Percentiles rank a stretch among this genome's conserved stretches.
Conservation (phyloP, 2,329 filamentous ascomycete genomes). For the Neonectria neomacrospora region DNA sequence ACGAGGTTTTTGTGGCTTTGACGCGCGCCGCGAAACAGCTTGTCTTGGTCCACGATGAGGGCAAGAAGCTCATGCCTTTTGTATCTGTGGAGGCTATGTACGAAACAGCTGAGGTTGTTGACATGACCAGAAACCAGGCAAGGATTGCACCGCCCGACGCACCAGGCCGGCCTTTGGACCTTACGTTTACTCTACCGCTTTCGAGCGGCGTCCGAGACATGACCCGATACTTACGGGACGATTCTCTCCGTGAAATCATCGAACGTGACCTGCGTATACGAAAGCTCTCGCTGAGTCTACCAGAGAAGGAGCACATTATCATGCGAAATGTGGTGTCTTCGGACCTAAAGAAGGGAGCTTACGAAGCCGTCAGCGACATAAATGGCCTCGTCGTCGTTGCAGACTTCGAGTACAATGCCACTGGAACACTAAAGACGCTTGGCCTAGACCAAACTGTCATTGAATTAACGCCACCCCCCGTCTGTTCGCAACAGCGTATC, state of each 20-base stretch:
- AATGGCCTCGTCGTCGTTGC: not conserved
- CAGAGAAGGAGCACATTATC: not conserved
- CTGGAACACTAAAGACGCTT: conserved; percentile 35
- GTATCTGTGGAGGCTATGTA: not conserved
- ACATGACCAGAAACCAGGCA: not conserved
- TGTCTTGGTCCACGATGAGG: not conserved
- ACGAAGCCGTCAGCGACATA: not conserved
- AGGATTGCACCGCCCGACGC: not conserved
- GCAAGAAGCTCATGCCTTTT: not conserved
- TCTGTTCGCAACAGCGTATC: conserved; percentile 15
- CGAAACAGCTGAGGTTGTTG: not conserved
- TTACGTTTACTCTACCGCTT: not conserved
- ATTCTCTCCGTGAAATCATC: not conserved
- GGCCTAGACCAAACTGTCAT: not conserved
- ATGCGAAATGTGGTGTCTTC: not conserved
- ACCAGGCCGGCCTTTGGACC: not conserved
- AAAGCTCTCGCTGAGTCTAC: not conserved
- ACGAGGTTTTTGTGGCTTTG: not conserved
- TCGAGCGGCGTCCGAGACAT: not conserved
- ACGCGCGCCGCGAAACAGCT: not conserved
- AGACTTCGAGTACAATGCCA: not conserved
- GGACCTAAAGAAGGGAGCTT: not conserved
- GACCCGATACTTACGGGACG: not conserved
- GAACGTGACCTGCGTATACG: not conserved
- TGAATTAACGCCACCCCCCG: not conserved